Percentiles rank a stretch among this genome's conserved stretches.
Evolutionary conservation across 352 stramenopile species (phyloP).

Genomic region (Pythium aristosporum): DNA sequence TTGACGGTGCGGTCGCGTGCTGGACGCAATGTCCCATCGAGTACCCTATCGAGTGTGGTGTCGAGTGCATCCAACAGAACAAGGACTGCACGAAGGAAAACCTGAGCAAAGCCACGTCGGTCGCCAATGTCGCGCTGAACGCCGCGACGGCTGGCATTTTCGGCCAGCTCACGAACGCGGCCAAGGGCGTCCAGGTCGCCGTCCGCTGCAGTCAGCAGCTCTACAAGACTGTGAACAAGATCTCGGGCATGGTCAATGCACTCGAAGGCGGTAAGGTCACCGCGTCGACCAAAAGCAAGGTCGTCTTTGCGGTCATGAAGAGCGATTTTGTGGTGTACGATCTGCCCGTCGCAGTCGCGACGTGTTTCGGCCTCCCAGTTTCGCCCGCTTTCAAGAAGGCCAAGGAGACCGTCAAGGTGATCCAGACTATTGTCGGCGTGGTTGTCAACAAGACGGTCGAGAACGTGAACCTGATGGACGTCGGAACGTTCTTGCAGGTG

Average conservation of each 20-base stretch:
- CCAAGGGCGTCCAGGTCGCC: slow-evolving; percentile 39
- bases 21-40: slow-evolving; percentile 71
- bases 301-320: slow-evolving; percentile 40
- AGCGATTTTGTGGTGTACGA: slow-evolving; percentile 45
- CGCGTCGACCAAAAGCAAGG: slow-evolving; percentile 28
- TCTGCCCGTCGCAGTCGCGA: slow-evolving; percentile 40
- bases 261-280: background rate
- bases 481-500: too few species aligned
- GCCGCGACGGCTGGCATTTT: slow-evolving; percentile 53
- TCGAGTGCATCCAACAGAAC: slow-evolving; percentile 71
- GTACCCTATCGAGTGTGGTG: slow-evolving; percentile 71
- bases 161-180: slow-evolving; percentile 37
- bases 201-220: slow-evolving; percentile 50
- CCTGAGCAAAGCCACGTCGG: slow-evolving; percentile 43
- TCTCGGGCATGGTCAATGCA: slow-evolving; percentile 25
- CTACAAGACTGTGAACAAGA: slow-evolving; percentile 41
- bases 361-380: slow-evolving; percentile 36
- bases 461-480: too few species aligned
- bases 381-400: slow-evolving; percentile 18
- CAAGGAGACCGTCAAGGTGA: slow-evolving; percentile 34
- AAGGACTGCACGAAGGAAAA: slow-evolving; percentile 54
- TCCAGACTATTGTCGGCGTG: slow-evolving; percentile 28
- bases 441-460: slow-evolving; percentile 7
- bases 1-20: slow-evolving; percentile 47
- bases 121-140: slow-evolving; percentile 50